phyloP scores from a whole-genome alignment of 176 grass and related monocot species.

The Sorghum bicolor region DNA sequence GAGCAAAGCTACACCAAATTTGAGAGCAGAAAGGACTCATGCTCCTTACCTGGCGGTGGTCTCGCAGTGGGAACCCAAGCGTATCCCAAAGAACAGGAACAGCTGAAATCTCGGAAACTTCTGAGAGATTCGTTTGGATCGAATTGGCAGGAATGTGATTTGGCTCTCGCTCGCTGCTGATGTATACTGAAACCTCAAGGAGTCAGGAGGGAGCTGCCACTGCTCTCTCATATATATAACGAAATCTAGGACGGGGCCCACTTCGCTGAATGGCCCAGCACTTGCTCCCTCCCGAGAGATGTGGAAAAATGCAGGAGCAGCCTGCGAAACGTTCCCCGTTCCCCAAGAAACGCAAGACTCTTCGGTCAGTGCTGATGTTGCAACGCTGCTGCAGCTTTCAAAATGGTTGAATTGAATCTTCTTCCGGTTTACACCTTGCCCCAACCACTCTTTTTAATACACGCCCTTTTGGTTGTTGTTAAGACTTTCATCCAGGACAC shows the following conservation, averaged over 20 bases:
- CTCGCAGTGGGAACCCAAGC: neutral
- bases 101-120: neutral
- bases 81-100: slow-evolving; percentile 2
- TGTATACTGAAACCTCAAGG: slow-evolving; percentile 18
- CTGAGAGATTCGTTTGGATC: neutral
- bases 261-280: neutral
- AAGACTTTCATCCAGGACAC: neutral
- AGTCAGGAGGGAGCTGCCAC: neutral
- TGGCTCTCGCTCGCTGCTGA: neutral
- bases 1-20: neutral
- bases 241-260: slow-evolving; percentile 12
- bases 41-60: slow-evolving; percentile 26
- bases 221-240: slow-evolving; percentile 41
- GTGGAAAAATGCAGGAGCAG: slow-evolving; percentile 16
- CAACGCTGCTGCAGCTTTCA: neutral
- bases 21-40: neutral
- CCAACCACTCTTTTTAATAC: slow-evolving; percentile 11
- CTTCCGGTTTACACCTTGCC: slow-evolving; percentile 9
- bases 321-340: slow-evolving; percentile 7
- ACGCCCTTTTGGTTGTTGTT: neutral
- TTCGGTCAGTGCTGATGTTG: slow-evolving; percentile 19
- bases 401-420: slow-evolving; percentile 12
- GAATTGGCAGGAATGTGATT: slow-evolving; percentile 12
- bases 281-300: neutral
- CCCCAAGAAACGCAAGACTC: slow-evolving; percentile 17